Base-by-base conservation (phyloP, 495 filamentous ascomycete species). In the Neurospora sp. region DNA sequence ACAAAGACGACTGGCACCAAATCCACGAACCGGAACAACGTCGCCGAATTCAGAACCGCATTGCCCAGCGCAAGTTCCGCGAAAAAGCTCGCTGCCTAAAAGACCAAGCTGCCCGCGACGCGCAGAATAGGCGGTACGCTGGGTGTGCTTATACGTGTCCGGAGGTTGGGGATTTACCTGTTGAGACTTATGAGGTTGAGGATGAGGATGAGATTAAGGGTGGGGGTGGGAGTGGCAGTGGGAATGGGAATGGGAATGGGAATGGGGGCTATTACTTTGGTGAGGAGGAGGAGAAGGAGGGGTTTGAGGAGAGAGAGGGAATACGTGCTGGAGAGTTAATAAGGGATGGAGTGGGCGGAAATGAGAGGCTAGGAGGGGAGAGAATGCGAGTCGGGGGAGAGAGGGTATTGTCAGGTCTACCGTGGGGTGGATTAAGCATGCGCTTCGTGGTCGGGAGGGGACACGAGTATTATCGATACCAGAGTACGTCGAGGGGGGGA, bases 371-470 rank as follows among this genome's bases (percentile, higher is more conserved):
- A 31, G 27, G 20, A 22, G 20, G 20, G 20, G 20, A 22, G 20
- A 22, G 20, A 22, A 22, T 22, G 20, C 20, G 20, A 22, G 20
- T 22, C 20, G 20, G 20, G 20, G 20, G 20, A 22, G 20, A 59
- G 10, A 22, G 45, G 45, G 45, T 53, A 0, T 83, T 88, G 12
- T 87, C 87, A 0, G 89, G 89, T 5, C 77, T 91, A 3, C 89
- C 89, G 0, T 92, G 90, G 90, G 90, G 90, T 22, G 83, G 88
- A 31, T 69, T 90, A 59, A 87, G 83, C 72, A 80, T 92, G 81
- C 79, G 80, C 38, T 84, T 88, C 73, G 82, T 90, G 3, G 80
- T 91, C 0, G 79, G 84, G 9, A 79, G 82, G 10, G 89, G 89
- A 20, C 86, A 87, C 73, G 70, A 39, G 6, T 37, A 71, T 1